phyloP scores from a whole-genome alignment of 73 alveolate genomes.

The Halteria grandinella region DNA sequence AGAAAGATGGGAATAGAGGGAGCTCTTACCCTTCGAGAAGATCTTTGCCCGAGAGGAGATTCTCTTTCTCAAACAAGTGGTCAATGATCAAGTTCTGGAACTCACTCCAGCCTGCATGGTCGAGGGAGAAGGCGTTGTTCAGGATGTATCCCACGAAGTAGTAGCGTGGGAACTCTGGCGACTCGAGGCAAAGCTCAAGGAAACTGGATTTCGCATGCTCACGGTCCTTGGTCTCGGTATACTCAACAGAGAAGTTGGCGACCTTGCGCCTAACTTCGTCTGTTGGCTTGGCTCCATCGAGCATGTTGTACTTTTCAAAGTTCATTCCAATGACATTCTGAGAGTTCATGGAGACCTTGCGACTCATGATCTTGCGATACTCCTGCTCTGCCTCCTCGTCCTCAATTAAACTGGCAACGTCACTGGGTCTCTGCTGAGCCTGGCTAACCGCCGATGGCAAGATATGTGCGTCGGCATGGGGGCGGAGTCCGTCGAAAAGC shows the following conservation, averaged over 20 bases:
- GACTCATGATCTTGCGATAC: background rate
- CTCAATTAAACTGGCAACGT: too few species aligned
- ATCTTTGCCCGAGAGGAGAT: slow-evolving; percentile 10
- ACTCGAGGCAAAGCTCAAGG: slow-evolving; percentile 53
- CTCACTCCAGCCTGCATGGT: slow-evolving; percentile 28
- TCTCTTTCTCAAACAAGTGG: background rate
- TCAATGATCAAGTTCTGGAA: slow-evolving; percentile 3
- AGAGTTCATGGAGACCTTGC: slow-evolving; percentile 56
- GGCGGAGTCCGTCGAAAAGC: too few species aligned
- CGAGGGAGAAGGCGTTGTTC: slow-evolving; percentile 43
- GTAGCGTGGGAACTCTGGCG: background rate
- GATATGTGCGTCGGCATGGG: too few species aligned
- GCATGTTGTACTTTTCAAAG: slow-evolving; percentile 35
- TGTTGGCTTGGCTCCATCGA: slow-evolving; percentile 42
- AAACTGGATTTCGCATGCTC: slow-evolving; percentile 23
- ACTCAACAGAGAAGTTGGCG: slow-evolving; percentile 35
- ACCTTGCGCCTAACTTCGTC: slow-evolving; percentile 42
- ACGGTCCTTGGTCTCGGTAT: slow-evolving; percentile 12
- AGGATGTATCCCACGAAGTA: slow-evolving; percentile 50
- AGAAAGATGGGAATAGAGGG: background rate
- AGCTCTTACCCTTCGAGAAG: slow-evolving; percentile 58
- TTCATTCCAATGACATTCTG: slow-evolving; percentile 52
- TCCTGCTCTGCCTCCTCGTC: too few species aligned
- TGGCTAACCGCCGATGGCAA: too few species aligned
- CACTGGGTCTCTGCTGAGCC: too few species aligned